Evolutionary conservation across 2,329 filamentous ascomycete genomes (phyloP).

Genomic region (Emergomyces africanus): DNA sequence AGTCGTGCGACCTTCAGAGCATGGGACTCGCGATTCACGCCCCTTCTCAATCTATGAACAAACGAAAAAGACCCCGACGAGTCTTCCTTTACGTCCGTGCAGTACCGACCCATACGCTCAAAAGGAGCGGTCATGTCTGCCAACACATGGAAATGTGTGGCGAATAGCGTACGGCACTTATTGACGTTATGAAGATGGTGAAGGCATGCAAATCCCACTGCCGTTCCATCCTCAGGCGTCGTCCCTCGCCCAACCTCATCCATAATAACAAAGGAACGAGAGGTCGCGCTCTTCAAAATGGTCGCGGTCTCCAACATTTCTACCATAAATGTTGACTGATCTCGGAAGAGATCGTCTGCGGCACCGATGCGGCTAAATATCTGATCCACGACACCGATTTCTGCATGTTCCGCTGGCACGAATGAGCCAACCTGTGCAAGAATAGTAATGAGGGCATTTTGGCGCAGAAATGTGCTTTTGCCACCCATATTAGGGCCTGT

Average conservation of each 20-base stretch:
- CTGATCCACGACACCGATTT: conserved; percentile 86
- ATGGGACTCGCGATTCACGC: conserved; percentile 77
- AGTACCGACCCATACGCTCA: conserved; percentile 58
- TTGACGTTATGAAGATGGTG: conserved; percentile 72
- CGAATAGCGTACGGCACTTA: conserved; percentile 70
- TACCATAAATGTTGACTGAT: conserved; percentile 98
- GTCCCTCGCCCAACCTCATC: conserved; percentile 94
- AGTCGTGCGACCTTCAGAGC: conserved; percentile 87
- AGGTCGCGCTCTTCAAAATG: conserved; percentile 75
- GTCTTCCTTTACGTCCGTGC: conserved; percentile 77
- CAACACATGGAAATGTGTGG: conserved; percentile 83
- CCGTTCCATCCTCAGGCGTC: conserved; percentile 80
- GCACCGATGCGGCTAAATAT: conserved; percentile 90
- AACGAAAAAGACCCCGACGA: conserved; percentile 61
- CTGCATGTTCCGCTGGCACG: conserved; percentile 76
- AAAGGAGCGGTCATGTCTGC: conserved; percentile 59
- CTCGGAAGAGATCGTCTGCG: conserved; percentile 84
- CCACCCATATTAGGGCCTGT: conserved; percentile 96
- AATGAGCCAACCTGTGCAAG: conserved; percentile 87
- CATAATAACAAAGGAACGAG: conserved; percentile 88
- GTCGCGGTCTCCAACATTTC: conserved; percentile 96
- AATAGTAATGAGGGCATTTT: conserved; percentile 89
- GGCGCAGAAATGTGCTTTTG: conserved; percentile 89
- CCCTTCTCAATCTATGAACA: conserved; percentile 66
- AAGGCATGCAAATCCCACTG: conserved; percentile 78